Percentiles rank a stretch among this genome's conserved stretches.
phyloP scores from a whole-genome alignment of 805 yeast species.

The Kurtzmaniella fragi region DNA sequence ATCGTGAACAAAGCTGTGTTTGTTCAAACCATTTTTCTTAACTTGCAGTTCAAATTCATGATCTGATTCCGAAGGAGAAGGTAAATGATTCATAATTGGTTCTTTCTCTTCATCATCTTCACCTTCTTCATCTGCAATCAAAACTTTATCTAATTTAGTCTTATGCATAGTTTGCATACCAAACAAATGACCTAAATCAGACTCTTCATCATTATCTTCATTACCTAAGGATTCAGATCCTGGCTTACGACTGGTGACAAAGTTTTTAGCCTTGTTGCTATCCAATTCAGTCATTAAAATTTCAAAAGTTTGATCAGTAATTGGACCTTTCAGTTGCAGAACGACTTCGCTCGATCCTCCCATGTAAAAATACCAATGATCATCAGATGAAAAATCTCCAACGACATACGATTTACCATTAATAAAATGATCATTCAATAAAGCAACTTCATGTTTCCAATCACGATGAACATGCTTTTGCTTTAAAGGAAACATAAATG shows the following conservation, averaged over 20 bases:
- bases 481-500: constrained; percentile 86
- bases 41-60: constrained; percentile 17
- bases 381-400: constrained; percentile 68
- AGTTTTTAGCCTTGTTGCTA: constrained; percentile 50
- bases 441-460: constrained; percentile 78
- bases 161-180: constrained; percentile 65
- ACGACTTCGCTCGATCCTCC: constrained; percentile 38
- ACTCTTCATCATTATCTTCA: constrained; percentile 40
- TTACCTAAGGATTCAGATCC: constrained; percentile 34
- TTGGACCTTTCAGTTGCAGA: constrained; percentile 12
- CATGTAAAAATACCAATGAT: constrained; percentile 87
- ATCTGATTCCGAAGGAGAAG: constrained; percentile 30
- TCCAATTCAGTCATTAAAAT: constrained; percentile 84
- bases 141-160: constrained; percentile 61
- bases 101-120: neutral
- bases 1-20: constrained; percentile 55
- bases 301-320: constrained; percentile 72
- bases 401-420: constrained; percentile 65
- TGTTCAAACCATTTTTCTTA: neutral
- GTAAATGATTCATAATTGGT: constrained; percentile 16
- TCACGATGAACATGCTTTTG: constrained; percentile 77
- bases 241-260: constrained; percentile 49
- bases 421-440: constrained; percentile 60
- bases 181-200: constrained; percentile 72
- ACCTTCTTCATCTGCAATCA: constrained; percentile 11